phyloP scores from a whole-genome alignment of 2,329 filamentous ascomycete species.

The Xylariaceae sp. region DNA sequence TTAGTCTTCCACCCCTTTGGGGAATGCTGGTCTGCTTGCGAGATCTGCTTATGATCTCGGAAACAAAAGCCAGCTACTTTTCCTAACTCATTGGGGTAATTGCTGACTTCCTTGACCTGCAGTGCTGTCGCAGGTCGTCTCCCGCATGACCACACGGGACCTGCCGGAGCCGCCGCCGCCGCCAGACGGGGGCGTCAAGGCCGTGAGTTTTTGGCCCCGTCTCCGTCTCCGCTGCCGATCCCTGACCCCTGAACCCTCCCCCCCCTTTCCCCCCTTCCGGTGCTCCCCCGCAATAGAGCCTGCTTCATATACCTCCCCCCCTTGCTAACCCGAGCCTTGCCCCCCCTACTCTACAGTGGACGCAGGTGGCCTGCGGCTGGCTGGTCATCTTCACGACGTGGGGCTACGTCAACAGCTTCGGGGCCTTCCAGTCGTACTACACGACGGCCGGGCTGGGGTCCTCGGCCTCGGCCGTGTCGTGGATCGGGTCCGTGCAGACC shows the following conservation, averaged over 20 bases:
- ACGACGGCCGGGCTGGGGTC: slow-evolving; percentile 24
- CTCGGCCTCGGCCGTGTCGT: slow-evolving; percentile 31
- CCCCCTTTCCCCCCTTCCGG: background rate
- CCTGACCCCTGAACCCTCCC: too few species aligned
- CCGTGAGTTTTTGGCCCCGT: slow-evolving; percentile 11
- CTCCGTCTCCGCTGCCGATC: too few species aligned
- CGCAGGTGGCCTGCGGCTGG: slow-evolving; percentile 28
- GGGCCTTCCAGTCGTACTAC: slow-evolving; percentile 40
- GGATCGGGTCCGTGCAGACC: slow-evolving; percentile 37
- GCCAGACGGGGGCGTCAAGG: slow-evolving; percentile 22
- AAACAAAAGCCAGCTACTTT: too few species aligned
- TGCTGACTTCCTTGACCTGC: too few species aligned
- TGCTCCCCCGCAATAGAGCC: background rate
- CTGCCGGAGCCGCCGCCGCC: slow-evolving; percentile 23
- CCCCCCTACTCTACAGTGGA: slow-evolving; percentile 19
- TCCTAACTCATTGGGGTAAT: too few species aligned
- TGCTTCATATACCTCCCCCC: slow-evolving; percentile 3
- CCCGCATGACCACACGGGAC: slow-evolving; percentile 22
- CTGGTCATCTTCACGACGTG: slow-evolving; percentile 36
- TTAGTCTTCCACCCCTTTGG: too few species aligned
- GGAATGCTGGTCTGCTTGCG: too few species aligned
- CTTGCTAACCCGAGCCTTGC: background rate
- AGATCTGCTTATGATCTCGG: too few species aligned
- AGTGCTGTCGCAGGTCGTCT: slow-evolving; percentile 20
- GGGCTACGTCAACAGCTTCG: slow-evolving; percentile 40